phyloP scores from a whole-genome alignment of 2,329 filamentous ascomycete species.

The Penicillium janthinellum region DNA sequence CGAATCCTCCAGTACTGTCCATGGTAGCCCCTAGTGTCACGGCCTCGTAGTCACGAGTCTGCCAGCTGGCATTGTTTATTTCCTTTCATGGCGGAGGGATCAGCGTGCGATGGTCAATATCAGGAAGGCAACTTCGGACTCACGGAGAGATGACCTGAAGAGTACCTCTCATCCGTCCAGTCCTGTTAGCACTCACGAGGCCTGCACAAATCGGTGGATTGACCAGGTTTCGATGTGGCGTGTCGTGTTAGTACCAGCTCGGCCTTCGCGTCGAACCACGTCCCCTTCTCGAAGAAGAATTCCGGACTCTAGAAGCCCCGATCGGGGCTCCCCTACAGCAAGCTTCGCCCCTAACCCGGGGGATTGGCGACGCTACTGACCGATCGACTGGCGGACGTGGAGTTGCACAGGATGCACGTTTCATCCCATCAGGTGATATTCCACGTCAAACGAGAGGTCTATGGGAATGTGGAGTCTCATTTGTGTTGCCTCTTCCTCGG shows the following conservation, averaged over 20 bases:
- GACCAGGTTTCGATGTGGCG: not conserved
- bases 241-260: not conserved
- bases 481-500: conserved; percentile 8
- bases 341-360: conserved; percentile 17
- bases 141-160: not conserved
- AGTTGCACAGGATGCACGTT: conserved; percentile 31
- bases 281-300: not conserved
- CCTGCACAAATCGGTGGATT: not conserved
- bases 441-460: conserved; percentile 7
- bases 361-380: conserved; percentile 16
- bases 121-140: not conserved
- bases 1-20: conserved; percentile 13
- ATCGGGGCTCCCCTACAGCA: not conserved
- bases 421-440: conserved; percentile 35
- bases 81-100: not conserved
- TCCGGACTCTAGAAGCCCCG: not conserved
- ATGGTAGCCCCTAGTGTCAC: conserved; percentile 27
- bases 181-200: not conserved
- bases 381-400: conserved; percentile 11
- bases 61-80: conserved; percentile 23
- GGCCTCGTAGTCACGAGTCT: conserved; percentile 27
- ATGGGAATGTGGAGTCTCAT: conserved; percentile 10
- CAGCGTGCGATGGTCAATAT: conserved; percentile 7
- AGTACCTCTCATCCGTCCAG: not conserved
- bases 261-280: not conserved